Base-by-base conservation (phyloP, 2,329 filamentous ascomycete genomes). In the Colletotrichum liriopes region DNA sequence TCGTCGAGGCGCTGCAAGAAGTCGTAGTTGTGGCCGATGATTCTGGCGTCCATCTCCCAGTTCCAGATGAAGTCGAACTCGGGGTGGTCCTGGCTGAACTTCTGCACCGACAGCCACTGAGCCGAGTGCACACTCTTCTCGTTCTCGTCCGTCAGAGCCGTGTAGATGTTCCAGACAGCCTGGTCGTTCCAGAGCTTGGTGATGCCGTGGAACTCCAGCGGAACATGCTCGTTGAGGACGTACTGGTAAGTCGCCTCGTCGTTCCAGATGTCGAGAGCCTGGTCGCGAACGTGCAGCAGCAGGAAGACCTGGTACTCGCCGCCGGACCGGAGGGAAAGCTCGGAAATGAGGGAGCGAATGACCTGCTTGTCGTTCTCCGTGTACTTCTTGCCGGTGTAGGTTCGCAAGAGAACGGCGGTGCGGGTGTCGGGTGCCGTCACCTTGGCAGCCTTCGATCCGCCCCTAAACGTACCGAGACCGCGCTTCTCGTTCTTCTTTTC, bases 41-140 rank as follows among this genome's bases (percentile, higher is more conserved):
- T 93, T 59, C 94, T 88, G 41, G 92, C 91, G 78, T 96, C 93
- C 82, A 94, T 93, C 79, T 96, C 94, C 93, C 93, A 95, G 79
- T 96, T 95, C 93, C 94, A 96, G 76, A 94, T 87, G 77, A 89
- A 94, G 76, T 95, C 93, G 75, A 93, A 96, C 77, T 96, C 91
- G 0, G 93, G 93, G 77, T 94, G 92, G 61, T 93, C 92, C 77
- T 93, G 88, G 71, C 90, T 90, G 78, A 95, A 95, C 81, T 92
- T 92, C 78, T 95, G 93, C 2, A 95, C 86, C 7, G 92, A 92
- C 75, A 94, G 86, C 85, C 92, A 94, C 77, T 94, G 92, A 39
- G 88, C 85, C 37, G 86, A 86, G 76, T 90, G 88, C n/a, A 90
- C 89, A 63, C 82, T 85, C 72, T 85, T 81, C 67, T 86, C 85